Evolutionary conservation across 2,329 filamentous ascomycete genomes (phyloP).

Genomic region (Mariannaea sp.): DNA sequence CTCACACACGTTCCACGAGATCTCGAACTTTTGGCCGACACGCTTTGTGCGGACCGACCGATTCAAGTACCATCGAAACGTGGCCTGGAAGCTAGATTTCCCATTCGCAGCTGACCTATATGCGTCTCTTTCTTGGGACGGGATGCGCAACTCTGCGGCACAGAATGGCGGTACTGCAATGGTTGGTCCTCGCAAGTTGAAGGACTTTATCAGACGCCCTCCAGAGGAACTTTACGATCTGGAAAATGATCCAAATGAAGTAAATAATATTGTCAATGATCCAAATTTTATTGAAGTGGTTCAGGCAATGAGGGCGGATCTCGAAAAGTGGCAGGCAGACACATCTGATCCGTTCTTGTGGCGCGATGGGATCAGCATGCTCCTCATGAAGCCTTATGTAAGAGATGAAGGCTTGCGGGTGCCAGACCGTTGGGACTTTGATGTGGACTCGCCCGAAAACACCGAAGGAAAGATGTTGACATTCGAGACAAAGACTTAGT

Average conservation of each 20-base stretch:
- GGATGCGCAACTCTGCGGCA: conserved; percentile 44
- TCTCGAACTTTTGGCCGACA: conserved; percentile 55
- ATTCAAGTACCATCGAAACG: conserved; percentile 51
- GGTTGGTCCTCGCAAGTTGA: conserved; percentile 45
- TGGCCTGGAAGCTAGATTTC: conserved; percentile 54
- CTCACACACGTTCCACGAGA: conserved; percentile 57
- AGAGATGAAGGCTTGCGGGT: not conserved
- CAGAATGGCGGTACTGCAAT: conserved; percentile 26
- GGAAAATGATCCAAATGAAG: conserved; percentile 50
- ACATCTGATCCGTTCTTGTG: conserved; percentile 6
- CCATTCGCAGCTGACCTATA: conserved; percentile 52
- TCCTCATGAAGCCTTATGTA: not conserved
- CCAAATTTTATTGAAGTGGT: not conserved
- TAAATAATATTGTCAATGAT: conserved; percentile 41
- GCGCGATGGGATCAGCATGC: conserved; percentile 6
- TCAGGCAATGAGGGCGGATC: not conserved
- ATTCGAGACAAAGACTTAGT: no score
- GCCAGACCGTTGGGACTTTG: conserved; percentile 8
- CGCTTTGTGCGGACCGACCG: conserved; percentile 47
- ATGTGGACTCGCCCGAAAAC: conserved; percentile 1
- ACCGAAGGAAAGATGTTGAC: not conserved
- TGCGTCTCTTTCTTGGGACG: conserved; percentile 49
- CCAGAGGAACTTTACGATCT: conserved; percentile 54
- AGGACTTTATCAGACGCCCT: conserved; percentile 49
- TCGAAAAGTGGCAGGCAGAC: conserved; percentile 4